A percentile compares a stretch with the other conserved stretches of the same genome.
These are phyloP conservation scores for Symbiodinium pilosum DNA, from an alignment of 73 alveolate genomes.

Conservation along the genomic window DNA sequence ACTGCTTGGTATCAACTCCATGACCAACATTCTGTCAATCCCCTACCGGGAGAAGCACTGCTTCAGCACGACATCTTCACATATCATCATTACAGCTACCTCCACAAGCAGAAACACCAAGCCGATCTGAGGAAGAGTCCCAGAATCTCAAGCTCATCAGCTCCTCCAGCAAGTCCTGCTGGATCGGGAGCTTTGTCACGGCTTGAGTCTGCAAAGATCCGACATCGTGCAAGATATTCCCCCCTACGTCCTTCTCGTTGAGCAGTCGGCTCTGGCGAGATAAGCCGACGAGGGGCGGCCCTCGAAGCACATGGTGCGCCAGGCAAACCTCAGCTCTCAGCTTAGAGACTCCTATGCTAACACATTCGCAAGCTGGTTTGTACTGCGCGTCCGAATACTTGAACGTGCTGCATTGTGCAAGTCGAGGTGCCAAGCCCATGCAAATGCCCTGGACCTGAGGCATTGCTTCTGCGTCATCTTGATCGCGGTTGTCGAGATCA, in stretches of 20 bases:
- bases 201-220: too few relatives aligned
- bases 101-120: background rate
- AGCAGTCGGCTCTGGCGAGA: slow-evolving; percentile 83
- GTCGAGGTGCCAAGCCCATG: slow-evolving; percentile 51
- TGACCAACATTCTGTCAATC: too few relatives aligned
- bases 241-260: slow-evolving; percentile 59
- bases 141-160: slow-evolving; percentile 50
- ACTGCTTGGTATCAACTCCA: too few relatives aligned
- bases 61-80: background rate
- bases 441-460: slow-evolving; percentile 52
- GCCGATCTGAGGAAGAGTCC: background rate
- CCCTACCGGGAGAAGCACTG: too few relatives aligned
- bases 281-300: slow-evolving; percentile 71
- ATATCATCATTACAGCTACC: background rate
- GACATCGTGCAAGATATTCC: too few relatives aligned
- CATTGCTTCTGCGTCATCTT: too few relatives aligned
- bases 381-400: too few relatives aligned
- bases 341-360: too few relatives aligned
- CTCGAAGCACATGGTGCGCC: slow-evolving; percentile 78
- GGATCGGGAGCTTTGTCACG: background rate
- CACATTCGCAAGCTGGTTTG: background rate
- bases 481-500: too few relatives aligned
- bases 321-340: slow-evolving; percentile 13
- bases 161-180: slow-evolving; percentile 52
- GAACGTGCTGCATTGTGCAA: too few relatives aligned